Evolutionary conservation across 179 eudicot species (phyloP), one percentile per base, ranked within the genome.

Genomic region (Drosera spatulata): DNA sequence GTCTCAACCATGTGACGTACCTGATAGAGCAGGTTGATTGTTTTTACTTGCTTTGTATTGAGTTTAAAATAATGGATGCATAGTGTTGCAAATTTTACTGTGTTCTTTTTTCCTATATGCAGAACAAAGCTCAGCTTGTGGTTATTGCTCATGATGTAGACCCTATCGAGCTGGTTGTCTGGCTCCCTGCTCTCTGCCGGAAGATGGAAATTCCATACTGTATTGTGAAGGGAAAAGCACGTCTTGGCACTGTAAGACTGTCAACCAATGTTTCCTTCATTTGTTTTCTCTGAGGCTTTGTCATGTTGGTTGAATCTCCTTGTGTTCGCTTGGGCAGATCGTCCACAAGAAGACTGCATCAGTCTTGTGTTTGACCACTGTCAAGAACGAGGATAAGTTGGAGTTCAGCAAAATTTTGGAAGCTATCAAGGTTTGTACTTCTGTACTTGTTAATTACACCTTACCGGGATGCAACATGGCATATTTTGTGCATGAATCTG

Each of bases 191-290:
- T 4, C 67, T 91, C 60, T 91, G 97, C 83, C 80, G 97, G 60
- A 91, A 91, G 75, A 87, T 91, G 96, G 97, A 91, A 62, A 82
- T 91, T 55, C 97, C 97, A 0, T 91, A 87, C 80, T 87, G 96
- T 71, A 87, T 91, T 66, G 96, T 91, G 10, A 91, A 91, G 84
- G 97, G 97, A 12, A 91, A 91, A 64, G 79, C 96, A 41, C 84
- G 97, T 55, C 72, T 91, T 50, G 97, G 97, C 77, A 71, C 96
- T 37, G 94, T 85, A 77, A 74, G 57, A 66, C n/a, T 4, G 33
- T 53, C 9, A 38, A 13, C 62, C 3, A 22, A 22, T 22, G 0
- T 22, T 0, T 22, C 4, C 8, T 39, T 50, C 44, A 4, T 7
- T 52, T 58, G 44, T 10, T 45, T 55, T 3, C 10, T 10, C 14